Percentiles rank a stretch among this genome's conserved stretches.
These are phyloP conservation scores for Phialophora tarda DNA, from an alignment of 2,329 filamentous ascomycete genomes.

Conservation along the genomic window DNA sequence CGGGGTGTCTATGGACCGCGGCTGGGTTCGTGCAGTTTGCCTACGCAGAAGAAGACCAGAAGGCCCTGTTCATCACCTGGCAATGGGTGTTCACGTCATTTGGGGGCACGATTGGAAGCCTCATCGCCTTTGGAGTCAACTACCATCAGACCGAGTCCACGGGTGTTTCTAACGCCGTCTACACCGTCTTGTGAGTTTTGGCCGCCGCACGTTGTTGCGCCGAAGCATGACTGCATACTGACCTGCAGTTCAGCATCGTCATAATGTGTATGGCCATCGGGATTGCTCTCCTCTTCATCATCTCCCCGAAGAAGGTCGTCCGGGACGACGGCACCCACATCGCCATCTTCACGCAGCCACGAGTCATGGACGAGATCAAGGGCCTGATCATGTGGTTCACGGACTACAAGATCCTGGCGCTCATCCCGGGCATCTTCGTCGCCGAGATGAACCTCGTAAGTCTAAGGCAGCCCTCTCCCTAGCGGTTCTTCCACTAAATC, in stretches of 20 bases:
- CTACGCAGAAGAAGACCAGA: constrained; percentile 34
- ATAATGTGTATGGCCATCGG: constrained; percentile 33
- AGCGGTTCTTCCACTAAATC: not conserved
- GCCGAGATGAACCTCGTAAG: constrained; percentile 35
- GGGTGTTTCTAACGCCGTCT: constrained; percentile 36
- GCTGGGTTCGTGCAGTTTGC: constrained; percentile 33
- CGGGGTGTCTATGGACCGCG: constrained; percentile 34
- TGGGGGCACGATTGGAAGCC: constrained; percentile 32
- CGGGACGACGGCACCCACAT: constrained; percentile 39
- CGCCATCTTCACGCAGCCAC: constrained; percentile 35
- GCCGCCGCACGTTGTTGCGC: too few relatives aligned
- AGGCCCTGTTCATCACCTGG: constrained; percentile 34
- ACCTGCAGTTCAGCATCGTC: constrained; percentile 26
- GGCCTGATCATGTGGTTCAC: constrained; percentile 27
- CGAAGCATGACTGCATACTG: not conserved
- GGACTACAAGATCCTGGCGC: constrained; percentile 24
- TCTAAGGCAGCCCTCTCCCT: not conserved
- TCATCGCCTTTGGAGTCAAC: constrained; percentile 37
- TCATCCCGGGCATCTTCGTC: constrained; percentile 33
- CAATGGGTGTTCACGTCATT: constrained; percentile 34
- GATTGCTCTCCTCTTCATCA: constrained; percentile 26
- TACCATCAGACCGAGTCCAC: constrained; percentile 29
- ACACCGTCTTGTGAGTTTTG: constrained; percentile 32
- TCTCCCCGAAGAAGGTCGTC: constrained; percentile 35
- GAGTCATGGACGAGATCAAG: constrained; percentile 32